These are phyloP conservation scores for Abortiporus biennis DNA, from an alignment of 1,284 basidiomycete species.

Conservation along the genomic window DNA sequence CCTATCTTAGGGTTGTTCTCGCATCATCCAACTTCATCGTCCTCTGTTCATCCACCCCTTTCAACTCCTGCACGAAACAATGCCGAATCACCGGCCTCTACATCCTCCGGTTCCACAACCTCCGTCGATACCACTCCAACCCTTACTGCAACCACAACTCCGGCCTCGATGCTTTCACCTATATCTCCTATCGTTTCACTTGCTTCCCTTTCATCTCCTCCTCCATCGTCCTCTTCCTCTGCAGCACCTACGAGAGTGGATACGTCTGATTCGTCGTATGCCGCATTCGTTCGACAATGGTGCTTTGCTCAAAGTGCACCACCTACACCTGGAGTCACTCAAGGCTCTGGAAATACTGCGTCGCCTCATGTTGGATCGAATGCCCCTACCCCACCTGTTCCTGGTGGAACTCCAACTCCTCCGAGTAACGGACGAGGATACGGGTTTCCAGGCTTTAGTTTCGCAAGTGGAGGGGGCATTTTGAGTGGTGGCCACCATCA, in stretches of 20 bases:
- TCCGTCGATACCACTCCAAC: not conserved
- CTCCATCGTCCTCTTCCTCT: not conserved
- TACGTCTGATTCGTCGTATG: slow-evolving; percentile 37
- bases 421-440: slow-evolving; percentile 6
- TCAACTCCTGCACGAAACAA: no score
- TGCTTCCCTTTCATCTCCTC: not conserved
- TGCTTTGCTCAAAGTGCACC: slow-evolving; percentile 50
- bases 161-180: not conserved
- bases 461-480: not conserved
- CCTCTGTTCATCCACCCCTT: no score
- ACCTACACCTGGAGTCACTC: slow-evolving; percentile 14
- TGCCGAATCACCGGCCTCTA: no score
- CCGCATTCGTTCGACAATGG: slow-evolving; percentile 62
- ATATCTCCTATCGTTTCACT: not conserved
- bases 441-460: slow-evolving; percentile 10
- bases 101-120: no score
- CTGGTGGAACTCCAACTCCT: slow-evolving; percentile 2
- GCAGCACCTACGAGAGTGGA: slow-evolving; percentile 6
- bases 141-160: not conserved
- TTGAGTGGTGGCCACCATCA: not conserved
- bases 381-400: not conserved
- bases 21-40: no score
- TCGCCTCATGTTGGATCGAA: slow-evolving; percentile 1
- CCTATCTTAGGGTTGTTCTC: no score
- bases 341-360: not conserved